Conservation (phyloP, 2,329 filamentous ascomycete species). For the Sporothrix schenckii region DNA sequence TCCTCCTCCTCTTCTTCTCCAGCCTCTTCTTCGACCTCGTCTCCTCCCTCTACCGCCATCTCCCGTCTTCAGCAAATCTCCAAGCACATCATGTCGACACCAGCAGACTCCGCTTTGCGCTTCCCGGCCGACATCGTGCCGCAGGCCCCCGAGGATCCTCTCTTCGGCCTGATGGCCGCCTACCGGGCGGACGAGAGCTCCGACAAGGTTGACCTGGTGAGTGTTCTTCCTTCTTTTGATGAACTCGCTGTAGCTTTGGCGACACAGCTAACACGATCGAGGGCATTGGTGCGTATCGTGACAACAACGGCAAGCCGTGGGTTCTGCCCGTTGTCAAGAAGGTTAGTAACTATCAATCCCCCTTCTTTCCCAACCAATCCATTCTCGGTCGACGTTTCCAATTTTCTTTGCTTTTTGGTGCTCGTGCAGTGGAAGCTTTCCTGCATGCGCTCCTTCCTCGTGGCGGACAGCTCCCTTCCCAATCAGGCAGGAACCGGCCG, state of each 20-base stretch:
- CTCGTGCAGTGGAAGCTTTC: constrained; percentile 3
- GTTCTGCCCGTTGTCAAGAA: constrained; percentile 94
- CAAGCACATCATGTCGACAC: constrained; percentile 67
- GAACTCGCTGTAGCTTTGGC: too few relatives aligned
- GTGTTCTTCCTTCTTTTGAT: constrained; percentile 37
- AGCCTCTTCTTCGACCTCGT: neutral
- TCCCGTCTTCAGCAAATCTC: constrained; percentile 63
- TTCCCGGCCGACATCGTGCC: constrained; percentile 79
- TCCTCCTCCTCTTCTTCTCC: constrained; percentile 19
- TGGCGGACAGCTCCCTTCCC: constrained; percentile 24
- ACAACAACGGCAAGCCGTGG: constrained; percentile 96
- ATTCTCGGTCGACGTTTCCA: constrained; percentile 8
- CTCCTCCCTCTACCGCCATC: constrained; percentile 35
- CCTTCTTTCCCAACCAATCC: neutral
- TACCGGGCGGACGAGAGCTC: constrained; percentile 76
- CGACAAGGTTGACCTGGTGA: constrained; percentile 90
- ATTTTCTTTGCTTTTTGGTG: constrained; percentile 11
- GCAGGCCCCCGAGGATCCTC: constrained; percentile 89
- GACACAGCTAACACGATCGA: constrained; percentile 38
- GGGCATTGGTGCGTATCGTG: constrained; percentile 90
- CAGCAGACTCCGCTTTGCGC: constrained; percentile 58
- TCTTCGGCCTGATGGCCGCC: constrained; percentile 90
- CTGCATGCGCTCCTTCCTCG: constrained; percentile 30
- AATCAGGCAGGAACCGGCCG: constrained; percentile 23
- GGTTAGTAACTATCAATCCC: constrained; percentile 56